Evolutionary conservation across 305 asterid genomes (phyloP), one percentile per base, ranked within the genome.

Genomic region (Fraxinus xanthoxyloides): DNA sequence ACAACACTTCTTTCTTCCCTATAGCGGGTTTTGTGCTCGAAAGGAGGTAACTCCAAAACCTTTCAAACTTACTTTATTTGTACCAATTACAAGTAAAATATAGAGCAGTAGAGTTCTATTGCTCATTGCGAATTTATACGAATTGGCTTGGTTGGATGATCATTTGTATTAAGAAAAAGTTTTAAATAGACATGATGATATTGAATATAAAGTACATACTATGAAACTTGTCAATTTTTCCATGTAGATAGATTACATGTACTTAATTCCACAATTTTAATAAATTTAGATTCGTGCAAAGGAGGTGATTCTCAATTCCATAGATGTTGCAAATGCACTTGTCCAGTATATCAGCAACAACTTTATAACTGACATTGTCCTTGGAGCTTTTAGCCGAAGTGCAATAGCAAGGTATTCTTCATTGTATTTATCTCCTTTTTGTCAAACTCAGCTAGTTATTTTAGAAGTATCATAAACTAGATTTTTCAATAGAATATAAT

Each of bases 21-120:
- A 82, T 63, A 92, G 97, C 9, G 90, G 97, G 82, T 86, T 90
- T 79, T 95, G 97, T 87, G 97, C 97, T 85, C 90, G 95, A 30
- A 92, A 90, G 88, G 97, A 97, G 98, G 98, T 92, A 92, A 84
- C 76, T 69, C 7, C 19, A 40, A 24, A 73, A 36, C 38, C 36
- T 26, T 67, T 65, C 13, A 28, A 65, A 67, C 31, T 12, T 26
- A 5, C 36, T 28, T 28, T 30, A 67, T 67, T 21, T 35, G 0
- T 28, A 67, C 34, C 21, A 67, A 4, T 26, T 12, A 4, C 19
- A 5, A 67, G 17, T 26, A 9, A 65, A 23, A 12, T 65, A 8
- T 21, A 0, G 0, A 6, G 30, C 31, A 61, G 17, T 32, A 21
- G 26, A 23, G 26, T 61, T 61, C 10, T 8, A 61, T 61, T 61